Percentiles rank a stretch among this genome's conserved stretches.
Evolutionary conservation across 306 rosid genomes (phyloP).

Genomic region (Cucumis hystrix): DNA sequence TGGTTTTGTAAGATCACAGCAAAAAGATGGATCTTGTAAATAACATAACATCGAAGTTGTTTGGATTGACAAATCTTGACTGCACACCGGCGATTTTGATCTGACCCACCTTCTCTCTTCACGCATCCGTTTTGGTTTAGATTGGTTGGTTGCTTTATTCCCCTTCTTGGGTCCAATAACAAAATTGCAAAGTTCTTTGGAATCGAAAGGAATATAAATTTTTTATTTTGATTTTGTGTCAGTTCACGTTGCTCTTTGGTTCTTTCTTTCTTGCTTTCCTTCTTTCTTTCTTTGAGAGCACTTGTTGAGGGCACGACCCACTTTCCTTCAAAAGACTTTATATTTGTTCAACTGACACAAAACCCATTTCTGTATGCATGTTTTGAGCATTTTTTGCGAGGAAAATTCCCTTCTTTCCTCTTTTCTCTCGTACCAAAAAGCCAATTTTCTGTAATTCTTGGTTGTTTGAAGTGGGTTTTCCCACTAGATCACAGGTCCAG

Average conservation of each 20-base stretch:
- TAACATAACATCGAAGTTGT: background rate
- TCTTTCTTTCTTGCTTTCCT: background rate
- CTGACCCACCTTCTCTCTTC: background rate
- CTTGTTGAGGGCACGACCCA: conserved; percentile 7
- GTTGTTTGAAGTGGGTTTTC: background rate
- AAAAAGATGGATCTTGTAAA: background rate
- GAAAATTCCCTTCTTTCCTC: conserved; percentile 1
- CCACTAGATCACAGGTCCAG: conserved; percentile 22
- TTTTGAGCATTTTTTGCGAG: conserved; percentile 24
- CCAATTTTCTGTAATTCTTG: background rate
- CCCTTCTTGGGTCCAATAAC: background rate
- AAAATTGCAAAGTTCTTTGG: conserved; percentile 1
- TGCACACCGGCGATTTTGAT: background rate
- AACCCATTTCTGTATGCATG: conserved; percentile 20
- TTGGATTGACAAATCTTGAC: background rate
- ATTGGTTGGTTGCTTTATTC: conserved; percentile 3
- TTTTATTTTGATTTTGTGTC: background rate
- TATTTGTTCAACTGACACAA: conserved; percentile 9
- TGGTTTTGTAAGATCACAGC: background rate
- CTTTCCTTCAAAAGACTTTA: background rate
- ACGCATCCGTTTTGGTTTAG: background rate
- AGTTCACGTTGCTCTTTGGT: background rate
- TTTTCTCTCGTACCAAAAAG: background rate
- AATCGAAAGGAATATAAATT: conserved; percentile 1
- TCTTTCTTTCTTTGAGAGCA: background rate